A percentile compares a stretch with the other conserved stretches of the same genome.
These are phyloP conservation scores for Quaeritorhiza haematococci DNA, from an alignment of 371 early-diverging fungal species.

Conservation along the genomic window DNA sequence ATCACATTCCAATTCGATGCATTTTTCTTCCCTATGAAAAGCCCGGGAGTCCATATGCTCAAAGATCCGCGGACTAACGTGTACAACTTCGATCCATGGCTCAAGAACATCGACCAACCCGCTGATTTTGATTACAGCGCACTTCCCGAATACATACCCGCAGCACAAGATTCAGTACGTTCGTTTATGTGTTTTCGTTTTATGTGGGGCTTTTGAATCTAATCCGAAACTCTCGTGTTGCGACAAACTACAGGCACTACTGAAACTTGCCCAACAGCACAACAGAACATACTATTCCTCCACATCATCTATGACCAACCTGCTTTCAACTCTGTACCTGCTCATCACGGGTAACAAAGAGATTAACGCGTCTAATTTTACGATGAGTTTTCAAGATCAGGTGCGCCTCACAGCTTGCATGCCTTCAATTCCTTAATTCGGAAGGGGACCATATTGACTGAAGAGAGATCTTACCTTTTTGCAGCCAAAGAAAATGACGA, in stretches of 20 bases:
- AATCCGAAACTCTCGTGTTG: not conserved
- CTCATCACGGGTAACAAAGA: conserved; percentile 62
- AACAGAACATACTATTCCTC: conserved; percentile 68
- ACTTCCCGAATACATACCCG: conserved; percentile 69
- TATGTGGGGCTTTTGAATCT: conserved; percentile 1
- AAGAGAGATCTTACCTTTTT: too few relatives aligned
- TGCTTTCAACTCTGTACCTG: conserved; percentile 76
- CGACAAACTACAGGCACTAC: conserved; percentile 46
- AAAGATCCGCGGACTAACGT: conserved; percentile 73
- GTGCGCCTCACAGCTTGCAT: too few relatives aligned
- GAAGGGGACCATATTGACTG: too few relatives aligned
- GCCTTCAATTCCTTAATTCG: too few relatives aligned
- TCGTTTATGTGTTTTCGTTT: too few relatives aligned
- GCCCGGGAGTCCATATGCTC: conserved; percentile 80
- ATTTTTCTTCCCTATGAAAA: conserved; percentile 21
- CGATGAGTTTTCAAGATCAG: conserved; percentile 52
- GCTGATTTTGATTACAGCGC: conserved; percentile 73
- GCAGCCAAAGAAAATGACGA: conserved; percentile 54
- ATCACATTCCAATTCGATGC: not conserved
- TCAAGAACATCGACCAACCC: conserved; percentile 73
- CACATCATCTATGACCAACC: conserved; percentile 81
- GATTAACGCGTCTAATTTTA: conserved; percentile 56
- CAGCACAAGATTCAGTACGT: conserved; percentile 68
- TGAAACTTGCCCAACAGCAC: conserved; percentile 39
- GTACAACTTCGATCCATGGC: conserved; percentile 73